These are phyloP conservation scores for Pulveroboletus frians DNA, from an alignment of 768 basidiomycete species.

Conservation along the genomic window DNA sequence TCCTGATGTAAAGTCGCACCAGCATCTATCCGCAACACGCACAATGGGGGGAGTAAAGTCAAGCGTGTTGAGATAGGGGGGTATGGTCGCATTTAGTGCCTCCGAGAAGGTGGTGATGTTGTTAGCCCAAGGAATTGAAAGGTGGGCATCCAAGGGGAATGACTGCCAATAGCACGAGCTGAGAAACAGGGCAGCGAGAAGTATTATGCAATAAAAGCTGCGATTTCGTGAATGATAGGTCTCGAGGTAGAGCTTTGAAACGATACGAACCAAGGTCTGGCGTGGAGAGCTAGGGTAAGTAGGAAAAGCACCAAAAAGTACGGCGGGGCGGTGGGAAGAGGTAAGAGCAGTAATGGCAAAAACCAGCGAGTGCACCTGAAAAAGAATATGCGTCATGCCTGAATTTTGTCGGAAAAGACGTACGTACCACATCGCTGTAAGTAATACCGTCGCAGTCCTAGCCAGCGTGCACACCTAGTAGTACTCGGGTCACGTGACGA, in stretches of 20 bases:
- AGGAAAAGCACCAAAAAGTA: constrained; percentile 76
- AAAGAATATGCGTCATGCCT: not conserved
- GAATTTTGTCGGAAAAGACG: not conserved
- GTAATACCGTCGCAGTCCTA: not conserved
- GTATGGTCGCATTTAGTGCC: constrained; percentile 49
- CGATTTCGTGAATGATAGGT: constrained; percentile 4
- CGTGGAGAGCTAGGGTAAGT: constrained; percentile 72
- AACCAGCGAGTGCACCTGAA: constrained; percentile 84
- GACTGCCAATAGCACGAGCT: constrained; percentile 91
- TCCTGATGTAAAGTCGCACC: constrained; percentile 71
- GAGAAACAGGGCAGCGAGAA: constrained; percentile 76
- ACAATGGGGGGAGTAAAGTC: constrained; percentile 50
- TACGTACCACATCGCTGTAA: constrained; percentile 52
- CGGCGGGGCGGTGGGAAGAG: constrained; percentile 74
- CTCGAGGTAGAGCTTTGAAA: not conserved
- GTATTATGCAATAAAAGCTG: constrained; percentile 84
- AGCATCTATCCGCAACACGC: constrained; percentile 72
- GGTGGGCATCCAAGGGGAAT: constrained; percentile 56
- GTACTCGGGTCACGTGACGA: constrained; percentile 18
- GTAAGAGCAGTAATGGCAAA: constrained; percentile 68
- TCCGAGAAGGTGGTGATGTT: constrained; percentile 71
- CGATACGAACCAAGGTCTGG: constrained; percentile 70
- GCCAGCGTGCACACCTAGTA: too few species aligned
- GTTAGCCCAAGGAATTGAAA: constrained; percentile 61
- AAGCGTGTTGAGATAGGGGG: constrained; percentile 34